Percentiles rank a stretch among this genome's conserved stretches.
Conservation (phyloP, 345 rosid genomes). For the Populus euphratica region DNA sequence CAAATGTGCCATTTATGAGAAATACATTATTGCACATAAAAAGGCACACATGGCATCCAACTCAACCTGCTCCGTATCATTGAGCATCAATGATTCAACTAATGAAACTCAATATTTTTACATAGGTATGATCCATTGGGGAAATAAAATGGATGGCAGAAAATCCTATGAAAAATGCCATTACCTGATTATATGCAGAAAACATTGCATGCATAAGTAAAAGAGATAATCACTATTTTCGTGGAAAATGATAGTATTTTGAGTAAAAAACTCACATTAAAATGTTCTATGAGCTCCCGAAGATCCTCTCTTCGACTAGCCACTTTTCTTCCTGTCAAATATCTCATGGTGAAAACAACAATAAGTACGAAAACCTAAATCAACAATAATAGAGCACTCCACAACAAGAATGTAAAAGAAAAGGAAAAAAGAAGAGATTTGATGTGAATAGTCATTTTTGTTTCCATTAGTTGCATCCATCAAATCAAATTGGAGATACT, state of each 20-base stretch:
- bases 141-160: too few species aligned
- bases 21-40: too few species aligned
- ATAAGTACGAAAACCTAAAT: neutral
- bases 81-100: too few species aligned
- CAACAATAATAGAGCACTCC: conserved; percentile 1
- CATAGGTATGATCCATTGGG: neutral
- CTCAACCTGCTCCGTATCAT: too few species aligned
- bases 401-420: conserved; percentile 5
- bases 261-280: conserved; percentile 59
- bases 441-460: neutral
- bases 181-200: neutral
- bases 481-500: neutral
- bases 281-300: conserved; percentile 82
- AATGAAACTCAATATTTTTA: too few species aligned
- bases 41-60: too few species aligned
- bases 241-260: too few species aligned
- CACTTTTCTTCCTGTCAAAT: conserved; percentile 69
- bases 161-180: neutral
- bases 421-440: neutral
- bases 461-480: neutral
- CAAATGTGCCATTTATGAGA: too few species aligned
- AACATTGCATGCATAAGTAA: neutral
- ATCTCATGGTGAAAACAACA: conserved; percentile 19
- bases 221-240: neutral
- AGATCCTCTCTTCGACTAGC: conserved; percentile 71